These are phyloP conservation scores for Aureobasidium sp. DNA, from an alignment of 2,329 filamentous ascomycete species.

Conservation along the genomic window DNA sequence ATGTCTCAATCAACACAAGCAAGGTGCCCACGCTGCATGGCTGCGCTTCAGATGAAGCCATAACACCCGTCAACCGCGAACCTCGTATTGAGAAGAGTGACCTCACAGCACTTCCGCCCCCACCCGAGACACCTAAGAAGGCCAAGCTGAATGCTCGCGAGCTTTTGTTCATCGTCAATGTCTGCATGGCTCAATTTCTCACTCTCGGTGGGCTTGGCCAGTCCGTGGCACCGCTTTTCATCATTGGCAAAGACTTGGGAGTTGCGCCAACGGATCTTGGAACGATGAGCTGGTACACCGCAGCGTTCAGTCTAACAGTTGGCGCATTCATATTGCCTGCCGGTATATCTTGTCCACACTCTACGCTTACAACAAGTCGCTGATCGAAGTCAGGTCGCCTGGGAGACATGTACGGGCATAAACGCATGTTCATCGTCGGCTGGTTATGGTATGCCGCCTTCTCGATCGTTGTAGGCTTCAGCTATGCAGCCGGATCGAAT, in stretches of 20 bases:
- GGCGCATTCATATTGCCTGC: slow-evolving; percentile 41
- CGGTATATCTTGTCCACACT: slow-evolving; percentile 18
- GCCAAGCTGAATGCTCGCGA: not conserved
- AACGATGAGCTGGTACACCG: slow-evolving; percentile 39
- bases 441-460: slow-evolving; percentile 35
- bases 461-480: slow-evolving; percentile 34
- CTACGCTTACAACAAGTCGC: not conserved
- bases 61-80: not conserved
- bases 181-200: slow-evolving; percentile 18
- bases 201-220: slow-evolving; percentile 18
- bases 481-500: slow-evolving; percentile 25
- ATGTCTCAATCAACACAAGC: not conserved
- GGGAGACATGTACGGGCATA: slow-evolving; percentile 40
- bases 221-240: slow-evolving; percentile 35
- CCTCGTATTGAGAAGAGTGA: not conserved
- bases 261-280: slow-evolving; percentile 33
- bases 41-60: not conserved
- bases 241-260: slow-evolving; percentile 40
- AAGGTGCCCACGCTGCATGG: not conserved
- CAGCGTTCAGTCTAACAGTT: slow-evolving; percentile 37
- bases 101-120: not conserved
- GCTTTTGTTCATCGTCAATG: slow-evolving; percentile 15
- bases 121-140: not conserved
- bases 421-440: slow-evolving; percentile 34
- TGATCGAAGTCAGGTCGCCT: slow-evolving; percentile 25